Evolutionary conservation across 352 stramenopile species (phyloP).

Genomic region (Pythium sp.): DNA sequence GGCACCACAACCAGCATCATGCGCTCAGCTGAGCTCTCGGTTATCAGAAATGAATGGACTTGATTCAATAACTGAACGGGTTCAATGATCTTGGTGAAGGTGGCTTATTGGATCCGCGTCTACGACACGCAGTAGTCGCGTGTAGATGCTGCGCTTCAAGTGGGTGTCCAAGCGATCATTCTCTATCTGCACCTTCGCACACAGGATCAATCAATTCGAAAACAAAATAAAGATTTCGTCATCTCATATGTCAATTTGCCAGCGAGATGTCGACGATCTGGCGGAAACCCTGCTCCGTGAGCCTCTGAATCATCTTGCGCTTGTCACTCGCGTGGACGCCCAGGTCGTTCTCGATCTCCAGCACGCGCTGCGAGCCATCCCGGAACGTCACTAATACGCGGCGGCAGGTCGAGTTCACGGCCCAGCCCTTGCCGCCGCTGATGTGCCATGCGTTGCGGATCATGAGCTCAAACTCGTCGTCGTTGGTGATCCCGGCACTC

Average conservation of each 20-base stretch:
- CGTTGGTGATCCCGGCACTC: slow-evolving; percentile 66
- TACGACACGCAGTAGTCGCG: background rate
- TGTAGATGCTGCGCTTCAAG: background rate
- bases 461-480: slow-evolving; percentile 89
- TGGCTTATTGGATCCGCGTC: background rate
- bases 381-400: slow-evolving; percentile 70
- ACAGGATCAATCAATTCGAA: background rate
- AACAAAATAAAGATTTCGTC: background rate
- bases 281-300: slow-evolving; percentile 48
- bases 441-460: slow-evolving; percentile 87
- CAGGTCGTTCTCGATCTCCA: slow-evolving; percentile 72
- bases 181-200: background rate
- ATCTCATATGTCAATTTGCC: slow-evolving; percentile 16
- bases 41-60: background rate
- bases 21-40: background rate
- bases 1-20: background rate
- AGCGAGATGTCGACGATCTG: slow-evolving; percentile 58
- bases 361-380: slow-evolving; percentile 64
- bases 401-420: slow-evolving; percentile 71
- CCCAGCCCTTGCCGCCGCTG: slow-evolving; percentile 69
- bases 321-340: slow-evolving; percentile 45
- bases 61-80: background rate
- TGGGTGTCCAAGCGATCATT: background rate
- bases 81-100: background rate
- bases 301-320: slow-evolving; percentile 47